Conservation (phyloP, 139 green algal species). For the Chlamydomonas incerta region DNA sequence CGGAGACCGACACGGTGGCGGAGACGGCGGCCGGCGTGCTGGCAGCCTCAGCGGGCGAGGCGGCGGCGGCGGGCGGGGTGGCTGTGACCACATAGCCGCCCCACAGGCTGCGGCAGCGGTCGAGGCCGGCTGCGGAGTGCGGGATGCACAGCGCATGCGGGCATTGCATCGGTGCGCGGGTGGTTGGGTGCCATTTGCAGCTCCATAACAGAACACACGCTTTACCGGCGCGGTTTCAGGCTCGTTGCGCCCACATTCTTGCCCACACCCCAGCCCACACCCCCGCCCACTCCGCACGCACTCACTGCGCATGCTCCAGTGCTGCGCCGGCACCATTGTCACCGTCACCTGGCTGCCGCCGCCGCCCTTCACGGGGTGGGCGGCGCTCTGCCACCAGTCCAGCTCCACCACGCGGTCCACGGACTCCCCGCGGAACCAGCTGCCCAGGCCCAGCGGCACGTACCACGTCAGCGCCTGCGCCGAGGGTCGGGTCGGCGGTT, state of each 20-base stretch:
- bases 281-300: neutral
- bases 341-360: constrained; percentile 18
- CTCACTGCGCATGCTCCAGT: constrained; percentile 70
- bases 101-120: constrained; percentile 74
- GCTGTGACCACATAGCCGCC: constrained; percentile 68
- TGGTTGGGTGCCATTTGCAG: too few relatives aligned
- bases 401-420: constrained; percentile 77
- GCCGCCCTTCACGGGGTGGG: constrained; percentile 41
- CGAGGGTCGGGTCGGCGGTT: too few relatives aligned
- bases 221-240: too few relatives aligned
- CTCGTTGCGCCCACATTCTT: too few relatives aligned
- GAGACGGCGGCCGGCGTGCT: neutral
- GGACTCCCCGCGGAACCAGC: constrained; percentile 69
- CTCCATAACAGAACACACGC: too few relatives aligned
- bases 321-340: constrained; percentile 63
- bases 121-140: constrained; percentile 24
- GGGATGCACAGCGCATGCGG: too few relatives aligned
- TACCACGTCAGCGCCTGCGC: constrained; percentile 67
- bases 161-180: too few relatives aligned
- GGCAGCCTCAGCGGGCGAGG: neutral
- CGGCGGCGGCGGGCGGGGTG: neutral
- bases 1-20: neutral
- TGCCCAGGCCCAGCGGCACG: constrained; percentile 75
- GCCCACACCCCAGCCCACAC: neutral
- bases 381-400: constrained; percentile 82